A percentile compares a stretch with the other conserved stretches of the same genome.
phyloP scores from a whole-genome alignment of 768 basidiomycete species.

The Xerocomus potaroensis region DNA sequence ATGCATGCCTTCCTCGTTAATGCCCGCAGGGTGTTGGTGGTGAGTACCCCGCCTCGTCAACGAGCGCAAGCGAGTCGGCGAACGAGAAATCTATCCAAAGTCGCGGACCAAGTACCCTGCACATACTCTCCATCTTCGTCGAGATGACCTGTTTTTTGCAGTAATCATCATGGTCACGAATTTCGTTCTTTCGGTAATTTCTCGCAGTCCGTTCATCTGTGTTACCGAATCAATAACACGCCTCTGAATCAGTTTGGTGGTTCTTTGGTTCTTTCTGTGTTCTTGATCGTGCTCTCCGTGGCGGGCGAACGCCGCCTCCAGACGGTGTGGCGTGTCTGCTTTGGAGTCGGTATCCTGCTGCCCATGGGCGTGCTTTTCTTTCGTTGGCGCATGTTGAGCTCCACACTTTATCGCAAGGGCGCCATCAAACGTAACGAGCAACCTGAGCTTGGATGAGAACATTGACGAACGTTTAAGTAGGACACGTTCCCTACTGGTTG shows the following conservation, averaged over 20 bases:
- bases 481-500: slow-evolving; percentile 54
- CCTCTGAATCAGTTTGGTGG: slow-evolving; percentile 48
- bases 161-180: slow-evolving; percentile 79
- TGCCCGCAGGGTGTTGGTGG: slow-evolving; percentile 61
- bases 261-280: slow-evolving; percentile 59
- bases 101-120: slow-evolving; percentile 50
- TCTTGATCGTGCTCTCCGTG: slow-evolving; percentile 63
- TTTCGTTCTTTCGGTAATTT: slow-evolving; percentile 55
- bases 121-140: slow-evolving; percentile 3
- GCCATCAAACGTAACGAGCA: slow-evolving; percentile 58
- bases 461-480: slow-evolving; percentile 27
- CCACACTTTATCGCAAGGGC: slow-evolving; percentile 55
- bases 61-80: slow-evolving; percentile 65
- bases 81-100: slow-evolving; percentile 60
- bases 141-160: slow-evolving; percentile 19
- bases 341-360: slow-evolving; percentile 57
- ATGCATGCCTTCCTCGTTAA: not conserved
- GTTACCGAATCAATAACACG: not conserved
- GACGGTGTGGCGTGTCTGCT: slow-evolving; percentile 65
- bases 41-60: slow-evolving; percentile 72
- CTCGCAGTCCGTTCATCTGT: not conserved
- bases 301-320: slow-evolving; percentile 56
- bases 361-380: slow-evolving; percentile 68
- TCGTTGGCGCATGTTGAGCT: slow-evolving; percentile 68
- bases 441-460: not conserved